Evolutionary conservation across 1,284 basidiomycete genomes (phyloP).

Genomic region (Anthracocystis panici-leucophaei): DNA sequence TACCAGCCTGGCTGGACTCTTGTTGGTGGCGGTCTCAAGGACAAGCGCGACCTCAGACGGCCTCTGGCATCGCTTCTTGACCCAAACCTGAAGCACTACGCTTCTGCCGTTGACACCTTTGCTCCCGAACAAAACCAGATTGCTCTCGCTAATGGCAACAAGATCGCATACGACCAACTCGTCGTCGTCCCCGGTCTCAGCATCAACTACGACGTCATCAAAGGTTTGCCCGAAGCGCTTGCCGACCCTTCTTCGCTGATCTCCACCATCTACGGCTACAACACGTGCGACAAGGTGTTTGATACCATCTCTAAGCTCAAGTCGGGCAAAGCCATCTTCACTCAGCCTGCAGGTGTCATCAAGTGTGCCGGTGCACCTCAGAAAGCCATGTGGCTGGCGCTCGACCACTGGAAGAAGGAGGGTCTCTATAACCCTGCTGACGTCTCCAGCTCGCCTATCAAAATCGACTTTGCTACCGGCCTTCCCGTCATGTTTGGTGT

Average conservation of each 20-base stretch:
- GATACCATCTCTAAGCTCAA: conserved; percentile 75
- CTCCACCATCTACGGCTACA: conserved; percentile 84
- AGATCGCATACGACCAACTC: conserved; percentile 84
- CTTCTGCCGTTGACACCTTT: conserved; percentile 81
- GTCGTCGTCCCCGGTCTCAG: conserved; percentile 90
- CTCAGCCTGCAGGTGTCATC: conserved; percentile 91
- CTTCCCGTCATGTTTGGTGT: conserved; percentile 87
- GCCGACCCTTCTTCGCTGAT: conserved; percentile 83
- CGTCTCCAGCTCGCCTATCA: conserved; percentile 71
- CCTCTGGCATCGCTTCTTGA: conserved; percentile 72
- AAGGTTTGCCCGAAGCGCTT: conserved; percentile 83
- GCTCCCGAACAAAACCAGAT: conserved; percentile 80
- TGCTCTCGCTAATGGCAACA: conserved; percentile 77
- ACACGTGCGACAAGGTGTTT: conserved; percentile 62
- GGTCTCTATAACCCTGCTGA: conserved; percentile 54
- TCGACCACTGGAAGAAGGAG: conserved; percentile 62
- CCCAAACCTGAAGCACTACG: conserved; percentile 79
- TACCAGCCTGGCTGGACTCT: conserved; percentile 79
- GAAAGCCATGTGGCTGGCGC: conserved; percentile 69
- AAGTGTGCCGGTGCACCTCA: conserved; percentile 88
- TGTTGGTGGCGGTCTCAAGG: conserved; percentile 83
- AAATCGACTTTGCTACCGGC: conserved; percentile 89
- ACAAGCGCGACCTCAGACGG: conserved; percentile 78
- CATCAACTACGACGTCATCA: conserved; percentile 79
- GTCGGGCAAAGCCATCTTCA: conserved; percentile 88